Evolutionary conservation across 768 basidiomycete genomes (phyloP).

Genomic region (Russula brevipes): DNA sequence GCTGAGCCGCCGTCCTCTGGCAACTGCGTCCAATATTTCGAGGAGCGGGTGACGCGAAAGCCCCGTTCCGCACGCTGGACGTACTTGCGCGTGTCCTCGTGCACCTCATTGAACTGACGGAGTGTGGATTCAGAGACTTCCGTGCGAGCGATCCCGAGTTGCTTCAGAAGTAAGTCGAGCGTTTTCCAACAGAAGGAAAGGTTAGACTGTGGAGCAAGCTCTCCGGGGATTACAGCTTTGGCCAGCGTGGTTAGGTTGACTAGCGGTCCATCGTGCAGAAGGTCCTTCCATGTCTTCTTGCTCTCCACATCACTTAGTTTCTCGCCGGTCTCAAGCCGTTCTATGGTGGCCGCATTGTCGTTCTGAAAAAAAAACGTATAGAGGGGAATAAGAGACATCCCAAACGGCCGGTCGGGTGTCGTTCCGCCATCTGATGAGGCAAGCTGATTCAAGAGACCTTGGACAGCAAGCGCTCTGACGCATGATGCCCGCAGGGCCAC

Average conservation of each 20-base stretch:
- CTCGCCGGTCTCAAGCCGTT: not conserved
- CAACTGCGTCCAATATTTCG: not conserved
- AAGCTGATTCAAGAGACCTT: not conserved
- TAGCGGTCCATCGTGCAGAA: constrained; percentile 11
- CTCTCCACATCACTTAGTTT: not conserved
- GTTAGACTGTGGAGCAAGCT: not conserved
- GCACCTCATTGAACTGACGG: not conserved
- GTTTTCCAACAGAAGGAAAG: constrained; percentile 14
- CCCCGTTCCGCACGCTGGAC: not conserved
- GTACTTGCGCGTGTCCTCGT: not conserved
- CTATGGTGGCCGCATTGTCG: not conserved
- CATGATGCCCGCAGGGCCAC: constrained; percentile 7
- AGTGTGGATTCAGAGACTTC: not conserved
- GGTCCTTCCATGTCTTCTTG: not conserved
- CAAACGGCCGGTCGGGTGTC: not conserved
- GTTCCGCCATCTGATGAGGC: not conserved
- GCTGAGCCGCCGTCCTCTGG: constrained; percentile 1
- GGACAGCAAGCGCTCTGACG: constrained; percentile 2
- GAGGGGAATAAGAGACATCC: not conserved
- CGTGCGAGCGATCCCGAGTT: not conserved
- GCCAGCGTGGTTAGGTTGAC: constrained; percentile 5
- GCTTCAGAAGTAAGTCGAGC: constrained; percentile 9
- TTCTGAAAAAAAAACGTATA: not conserved
- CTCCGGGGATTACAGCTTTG: not conserved
- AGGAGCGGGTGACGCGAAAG: constrained; percentile 3